Evolutionary conservation across 306 rosid genomes (phyloP).

Genomic region (Aeschynomene evenia): DNA sequence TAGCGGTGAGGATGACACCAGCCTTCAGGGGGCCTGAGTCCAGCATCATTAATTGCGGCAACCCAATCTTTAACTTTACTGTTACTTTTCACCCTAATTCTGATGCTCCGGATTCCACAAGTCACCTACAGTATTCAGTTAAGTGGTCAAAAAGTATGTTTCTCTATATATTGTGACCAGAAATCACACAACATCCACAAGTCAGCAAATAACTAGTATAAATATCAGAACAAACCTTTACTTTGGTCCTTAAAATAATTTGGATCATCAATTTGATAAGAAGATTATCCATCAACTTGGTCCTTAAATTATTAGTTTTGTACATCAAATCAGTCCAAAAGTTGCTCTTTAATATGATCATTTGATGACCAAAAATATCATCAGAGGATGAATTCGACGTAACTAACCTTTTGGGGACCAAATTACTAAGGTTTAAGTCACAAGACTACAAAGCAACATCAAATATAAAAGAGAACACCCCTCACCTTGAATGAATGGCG

Average conservation of each 20-base stretch:
- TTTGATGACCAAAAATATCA: slow-evolving; percentile 9
- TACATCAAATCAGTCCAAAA: not conserved
- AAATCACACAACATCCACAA: slow-evolving; percentile 13
- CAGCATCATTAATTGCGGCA: slow-evolving; percentile 93
- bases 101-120: slow-evolving; percentile 80
- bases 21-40: slow-evolving; percentile 95
- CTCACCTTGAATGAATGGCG: slow-evolving; percentile 87
- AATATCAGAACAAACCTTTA: slow-evolving; percentile 9
- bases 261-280: slow-evolving; percentile 9
- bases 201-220: slow-evolving; percentile 16
- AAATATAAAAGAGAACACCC: slow-evolving; percentile 32
- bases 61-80: slow-evolving; percentile 93
- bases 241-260: not conserved
- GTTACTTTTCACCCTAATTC: slow-evolving; percentile 68
- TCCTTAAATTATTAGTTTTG: not conserved
- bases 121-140: slow-evolving; percentile 55
- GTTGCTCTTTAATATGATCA: not conserved
- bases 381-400: slow-evolving; percentile 22
- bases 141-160: slow-evolving; percentile 25
- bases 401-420: slow-evolving; percentile 22
- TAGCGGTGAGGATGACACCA: slow-evolving; percentile 98
- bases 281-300: slow-evolving; percentile 22
- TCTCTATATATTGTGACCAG: slow-evolving; percentile 21
- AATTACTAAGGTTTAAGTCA: slow-evolving; percentile 14
- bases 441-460: slow-evolving; percentile 15